Base-by-base conservation (phyloP, 75 land plant genomes). In the Adiantum capillusveneris region DNA sequence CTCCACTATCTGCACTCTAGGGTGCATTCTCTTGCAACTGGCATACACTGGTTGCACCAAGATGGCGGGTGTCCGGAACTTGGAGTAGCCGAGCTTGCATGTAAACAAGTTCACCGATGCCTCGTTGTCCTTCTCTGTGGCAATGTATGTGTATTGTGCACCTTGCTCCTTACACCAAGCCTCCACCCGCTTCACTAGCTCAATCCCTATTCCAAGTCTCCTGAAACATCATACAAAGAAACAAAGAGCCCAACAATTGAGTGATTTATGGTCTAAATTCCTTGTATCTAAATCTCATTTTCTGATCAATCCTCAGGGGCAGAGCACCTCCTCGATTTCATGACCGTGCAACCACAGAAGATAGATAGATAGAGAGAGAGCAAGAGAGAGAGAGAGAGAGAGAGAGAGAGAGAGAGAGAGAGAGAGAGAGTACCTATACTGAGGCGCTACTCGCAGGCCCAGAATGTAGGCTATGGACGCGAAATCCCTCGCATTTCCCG, bases 81-180 rank as follows among this genome's bases (percentile, higher is more conserved):
- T 75, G 28, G 43, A 24, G 63, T 51, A 80, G 17, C 70, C 60
- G 11, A 73, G 57, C 65, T 70, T 80, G 17, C 69, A 51, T 0
- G 60, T 56, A 57, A 83, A 83, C 57, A 83, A 76, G 19, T 63
- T 62, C 11, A 75, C 51, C 0, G 80, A 80, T 6, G 83, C 80
- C 20, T 58, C 62, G 50, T 83, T 83, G 27, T 66, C 69, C 64
- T 73, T 76, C 68, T 80, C 84, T 0, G 86, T 83, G 1, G 83
- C 83, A 80, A 83, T 83, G 71, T 80, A 83, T 0, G 80, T 66
- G 31, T 73, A 80, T 12, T 68, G 71, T 0, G 71, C 79, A 6
- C 54, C 67, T 11, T 73, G 57, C 28, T 34, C 36, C 17, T 17
- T 37, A 49, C 83, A 76, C 86, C 86, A 83, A 12, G 52, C 51